Base-by-base conservation (phyloP, 2,329 filamentous ascomycete genomes). In the Diaporthe vexans region DNA sequence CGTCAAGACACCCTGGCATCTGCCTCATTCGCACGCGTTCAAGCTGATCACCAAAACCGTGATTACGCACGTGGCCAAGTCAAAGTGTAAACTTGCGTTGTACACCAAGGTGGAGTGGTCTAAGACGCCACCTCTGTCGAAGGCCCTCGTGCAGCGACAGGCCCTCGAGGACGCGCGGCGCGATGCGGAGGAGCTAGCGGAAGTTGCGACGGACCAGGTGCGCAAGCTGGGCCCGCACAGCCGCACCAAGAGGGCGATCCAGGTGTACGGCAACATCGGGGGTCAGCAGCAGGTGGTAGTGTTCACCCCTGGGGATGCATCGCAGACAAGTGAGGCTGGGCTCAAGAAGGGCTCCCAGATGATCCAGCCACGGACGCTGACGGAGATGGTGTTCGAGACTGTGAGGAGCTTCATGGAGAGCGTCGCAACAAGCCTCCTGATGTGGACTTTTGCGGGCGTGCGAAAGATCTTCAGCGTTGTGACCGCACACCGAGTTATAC, bases 21-120 rank as follows among this genome's bases (percentile, higher is more conserved):
- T 98, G 51, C 97, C 97, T 17, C 92, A 95, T 81, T 91, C 93
- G 71, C 88, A 91, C 65, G 90, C 91, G 69, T 97, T 98, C 84
- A 92, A 93, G 78, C 86, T 98, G 29, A 91, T 97, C 73, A 96
- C 91, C 77, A 98, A 98, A 83, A 92, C 98, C 76, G 95, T 98
- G 77, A 97, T 99, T 76, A 98, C 97, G 3, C 95, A 98, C 80
- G 89, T 96, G 75, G 92, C 95, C 70, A 98, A 98, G 84, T 95
- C 94, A 17, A 95, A 93, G 82, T 97, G 95, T 83, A 98, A 97
- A 84, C 90, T 99, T 72, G 93, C 95, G 35, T 91, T 98, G 57
- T 97, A 94, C 83, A 94, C 92, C 71, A 94, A 93, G 79, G 91
- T 98, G n/a, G 94, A 95, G 78, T 98, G 97, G 97, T 88, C 91